Percentiles rank a stretch among this genome's conserved stretches.
Conservation (phyloP, 805 yeast species). For the Saturnispora halmiae region DNA sequence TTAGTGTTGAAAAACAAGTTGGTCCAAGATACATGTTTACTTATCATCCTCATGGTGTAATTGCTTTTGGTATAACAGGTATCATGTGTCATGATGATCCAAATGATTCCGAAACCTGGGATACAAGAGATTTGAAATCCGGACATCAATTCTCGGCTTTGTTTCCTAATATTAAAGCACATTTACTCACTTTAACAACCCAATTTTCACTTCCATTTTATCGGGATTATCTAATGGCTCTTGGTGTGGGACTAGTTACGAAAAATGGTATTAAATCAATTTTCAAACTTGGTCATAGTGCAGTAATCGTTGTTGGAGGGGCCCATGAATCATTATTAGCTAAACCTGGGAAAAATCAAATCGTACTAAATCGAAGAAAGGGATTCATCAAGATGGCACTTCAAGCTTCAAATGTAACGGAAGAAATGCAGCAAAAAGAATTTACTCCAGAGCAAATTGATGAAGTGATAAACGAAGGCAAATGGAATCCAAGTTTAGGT, state of each 20-base stretch:
- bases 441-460: not conserved
- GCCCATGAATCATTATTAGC: constrained; percentile 82
- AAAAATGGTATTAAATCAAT: constrained; percentile 59
- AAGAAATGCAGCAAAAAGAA: not conserved
- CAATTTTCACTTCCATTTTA: constrained; percentile 81
- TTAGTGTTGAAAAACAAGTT: constrained; percentile 26
- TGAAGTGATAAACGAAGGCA: constrained; percentile 11
- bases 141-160: constrained; percentile 34
- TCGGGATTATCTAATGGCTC: constrained; percentile 70
- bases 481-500: constrained; percentile 30
- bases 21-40: constrained; percentile 85
- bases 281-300: constrained; percentile 57
- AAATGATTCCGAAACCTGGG: constrained; percentile 2
- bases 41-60: constrained; percentile 94
- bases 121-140: constrained; percentile 7
- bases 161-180: constrained; percentile 79
- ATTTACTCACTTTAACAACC: constrained; percentile 69
- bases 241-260: constrained; percentile 82
- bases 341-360: constrained; percentile 50
- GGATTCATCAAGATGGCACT: constrained; percentile 88
- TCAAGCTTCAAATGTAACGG: constrained; percentile 31
- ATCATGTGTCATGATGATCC: constrained; percentile 3
- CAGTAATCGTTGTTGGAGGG: constrained; percentile 91
- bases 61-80: constrained; percentile 64
- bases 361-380: constrained; percentile 68